Percentiles rank a stretch among this genome's conserved stretches.
Evolutionary conservation across 805 yeast species (phyloP).

Genomic region (Osmozyma mogii): DNA sequence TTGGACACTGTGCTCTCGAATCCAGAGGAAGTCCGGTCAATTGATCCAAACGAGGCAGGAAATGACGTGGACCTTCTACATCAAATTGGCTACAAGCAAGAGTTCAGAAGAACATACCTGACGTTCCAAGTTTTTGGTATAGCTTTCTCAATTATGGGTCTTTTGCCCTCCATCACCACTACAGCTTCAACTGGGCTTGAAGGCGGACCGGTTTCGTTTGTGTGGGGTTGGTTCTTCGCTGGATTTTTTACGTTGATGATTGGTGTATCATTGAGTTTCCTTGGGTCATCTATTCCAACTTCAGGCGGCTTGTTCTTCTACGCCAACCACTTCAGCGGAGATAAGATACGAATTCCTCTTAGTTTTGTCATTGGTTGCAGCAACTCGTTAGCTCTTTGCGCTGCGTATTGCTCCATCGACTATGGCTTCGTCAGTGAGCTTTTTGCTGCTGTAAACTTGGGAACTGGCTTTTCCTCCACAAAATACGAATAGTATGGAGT

Average conservation of each 20-base stretch:
- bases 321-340: conserved; percentile 6
- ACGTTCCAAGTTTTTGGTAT: conserved; percentile 4
- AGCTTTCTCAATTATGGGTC: conserved; percentile 5
- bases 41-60: no score
- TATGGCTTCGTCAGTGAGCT: conserved; percentile 61
- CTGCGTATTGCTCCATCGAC: conserved; percentile 60
- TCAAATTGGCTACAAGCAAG: conserved; percentile 6
- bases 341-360: conserved; percentile 4
- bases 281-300: conserved; percentile 8
- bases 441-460: conserved; percentile 51
- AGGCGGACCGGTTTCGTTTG: conserved; percentile 6
- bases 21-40: no score
- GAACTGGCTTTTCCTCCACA: conserved; percentile 50
- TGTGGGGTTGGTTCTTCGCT: conserved; percentile 8
- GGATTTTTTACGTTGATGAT: conserved; percentile 4
- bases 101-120: conserved; percentile 3
- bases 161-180: conserved; percentile 5
- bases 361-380: conserved; percentile 50
- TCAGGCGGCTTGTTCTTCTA: conserved; percentile 8
- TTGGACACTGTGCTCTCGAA: conserved; percentile 2
- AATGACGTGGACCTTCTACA: conserved; percentile 3
- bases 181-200: conserved; percentile 5
- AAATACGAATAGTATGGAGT: conserved; percentile 53
- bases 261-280: conserved; percentile 6
- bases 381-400: conserved; percentile 58